These are phyloP conservation scores for Colletotrichum plurivorum DNA, from an alignment of 2,329 filamentous ascomycete species.

Conservation along the genomic window DNA sequence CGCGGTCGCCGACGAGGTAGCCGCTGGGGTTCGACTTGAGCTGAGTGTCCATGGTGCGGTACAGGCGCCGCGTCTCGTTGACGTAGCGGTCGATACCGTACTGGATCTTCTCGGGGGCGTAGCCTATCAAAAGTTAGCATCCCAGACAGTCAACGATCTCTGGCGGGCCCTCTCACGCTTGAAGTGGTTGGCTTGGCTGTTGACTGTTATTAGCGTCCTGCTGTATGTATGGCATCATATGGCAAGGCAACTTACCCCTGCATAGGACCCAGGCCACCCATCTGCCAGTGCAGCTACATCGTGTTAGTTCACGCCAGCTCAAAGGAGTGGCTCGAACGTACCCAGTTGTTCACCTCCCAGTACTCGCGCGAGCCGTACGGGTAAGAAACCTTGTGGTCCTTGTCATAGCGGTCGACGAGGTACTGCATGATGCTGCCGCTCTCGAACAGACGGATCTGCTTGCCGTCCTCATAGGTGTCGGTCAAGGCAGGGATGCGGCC, in stretches of 20 bases:
- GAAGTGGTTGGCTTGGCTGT: slow-evolving; percentile 85
- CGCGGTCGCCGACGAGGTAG: slow-evolving; percentile 76
- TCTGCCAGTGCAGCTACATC: slow-evolving; percentile 76
- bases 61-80: slow-evolving; percentile 88
- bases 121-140: slow-evolving; percentile 58
- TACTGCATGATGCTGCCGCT: slow-evolving; percentile 89
- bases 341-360: slow-evolving; percentile 86
- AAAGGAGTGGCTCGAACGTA: slow-evolving; percentile 46
- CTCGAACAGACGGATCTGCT: slow-evolving; percentile 84
- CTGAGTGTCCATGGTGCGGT: slow-evolving; percentile 81
- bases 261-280: slow-evolving; percentile 86
- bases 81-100: slow-evolving; percentile 87
- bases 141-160: neutral
- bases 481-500: slow-evolving; percentile 91
- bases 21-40: slow-evolving; percentile 70
- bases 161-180: slow-evolving; percentile 60
- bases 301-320: slow-evolving; percentile 22
- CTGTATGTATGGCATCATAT: neutral
- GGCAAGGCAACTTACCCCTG: slow-evolving; percentile 63
- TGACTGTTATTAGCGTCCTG: slow-evolving; percentile 11
- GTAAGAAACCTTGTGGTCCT: slow-evolving; percentile 86
- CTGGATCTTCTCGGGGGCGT: slow-evolving; percentile 85
- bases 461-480: slow-evolving; percentile 81
- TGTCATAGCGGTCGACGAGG: slow-evolving; percentile 85
- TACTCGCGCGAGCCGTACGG: slow-evolving; percentile 79